A percentile compares a stretch with the other conserved stretches of the same genome.
These are phyloP conservation scores for Chloris gayana DNA, from an alignment of 176 grass and related monocot species.

Conservation along the genomic window DNA sequence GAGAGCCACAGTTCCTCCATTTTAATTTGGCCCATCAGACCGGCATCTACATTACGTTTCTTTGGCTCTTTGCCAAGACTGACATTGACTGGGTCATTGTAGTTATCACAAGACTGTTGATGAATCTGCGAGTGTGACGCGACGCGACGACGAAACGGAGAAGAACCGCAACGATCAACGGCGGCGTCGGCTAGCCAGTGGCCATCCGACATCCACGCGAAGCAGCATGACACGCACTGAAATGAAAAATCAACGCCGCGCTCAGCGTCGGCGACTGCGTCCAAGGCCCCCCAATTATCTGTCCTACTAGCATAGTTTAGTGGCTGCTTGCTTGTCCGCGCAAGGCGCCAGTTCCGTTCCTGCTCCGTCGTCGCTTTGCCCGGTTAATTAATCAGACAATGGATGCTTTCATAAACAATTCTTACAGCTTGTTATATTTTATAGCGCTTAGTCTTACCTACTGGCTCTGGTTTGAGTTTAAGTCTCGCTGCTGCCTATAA, in stretches of 20 bases:
- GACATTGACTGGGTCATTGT: neutral
- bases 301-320: neutral
- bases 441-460: neutral
- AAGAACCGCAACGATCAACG: neutral
- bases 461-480: neutral
- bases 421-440: no score
- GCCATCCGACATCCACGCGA: neutral
- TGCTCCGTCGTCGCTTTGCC: no score
- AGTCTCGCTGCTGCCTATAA: constrained; percentile 12
- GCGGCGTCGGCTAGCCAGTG: no score
- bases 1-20: no score
- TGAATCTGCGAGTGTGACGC: no score
- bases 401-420: neutral
- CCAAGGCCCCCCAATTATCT: neutral
- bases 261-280: neutral
- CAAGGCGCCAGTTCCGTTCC: no score
- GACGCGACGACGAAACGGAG: no score
- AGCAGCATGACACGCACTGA: neutral
- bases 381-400: no score
- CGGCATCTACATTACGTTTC: no score
- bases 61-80: no score
- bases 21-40: no score
- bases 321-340: neutral
- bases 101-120: no score
- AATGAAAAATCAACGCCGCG: neutral